Evolutionary conservation across 768 basidiomycete genomes (phyloP).

Genomic region (Chlorophyllum brunneum): DNA sequence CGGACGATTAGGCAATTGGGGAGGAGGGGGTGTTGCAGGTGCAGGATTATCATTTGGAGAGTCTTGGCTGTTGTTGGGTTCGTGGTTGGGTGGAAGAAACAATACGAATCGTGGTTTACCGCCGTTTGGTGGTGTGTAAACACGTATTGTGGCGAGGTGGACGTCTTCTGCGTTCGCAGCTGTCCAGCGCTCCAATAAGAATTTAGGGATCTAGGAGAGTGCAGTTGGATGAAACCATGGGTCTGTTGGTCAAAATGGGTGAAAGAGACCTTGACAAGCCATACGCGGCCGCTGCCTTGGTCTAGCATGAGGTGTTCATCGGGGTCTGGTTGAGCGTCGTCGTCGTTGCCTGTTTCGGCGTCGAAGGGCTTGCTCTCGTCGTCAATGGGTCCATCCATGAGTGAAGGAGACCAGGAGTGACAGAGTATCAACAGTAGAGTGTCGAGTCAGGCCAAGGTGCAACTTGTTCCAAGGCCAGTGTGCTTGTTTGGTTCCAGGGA

Average conservation of each 20-base stretch:
- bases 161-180: slow-evolving; percentile 68
- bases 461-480: too few species aligned
- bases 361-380: slow-evolving; percentile 79
- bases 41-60: background rate
- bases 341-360: slow-evolving; percentile 46
- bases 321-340: slow-evolving; percentile 69
- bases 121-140: slow-evolving; percentile 54
- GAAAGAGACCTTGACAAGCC: slow-evolving; percentile 78
- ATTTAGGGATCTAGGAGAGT: slow-evolving; percentile 71
- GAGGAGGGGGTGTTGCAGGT: slow-evolving; percentile 18
- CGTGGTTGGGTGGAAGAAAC: slow-evolving; percentile 57
- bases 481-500: too few species aligned
- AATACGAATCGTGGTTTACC: slow-evolving; percentile 61
- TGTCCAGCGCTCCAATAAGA: slow-evolving; percentile 85
- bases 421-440: too few species aligned
- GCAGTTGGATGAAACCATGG: background rate
- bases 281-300: slow-evolving; percentile 70
- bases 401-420: background rate
- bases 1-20: slow-evolving; percentile 30
- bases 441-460: too few species aligned
- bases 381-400: slow-evolving; percentile 27
- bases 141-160: slow-evolving; percentile 80
- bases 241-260: slow-evolving; percentile 5
- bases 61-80: slow-evolving; percentile 26
- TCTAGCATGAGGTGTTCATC: slow-evolving; percentile 81